Percentiles rank a stretch among this genome's conserved stretches.
Conservation (phyloP, 495 filamentous ascomycete genomes). For the Xylaria castorea region DNA sequence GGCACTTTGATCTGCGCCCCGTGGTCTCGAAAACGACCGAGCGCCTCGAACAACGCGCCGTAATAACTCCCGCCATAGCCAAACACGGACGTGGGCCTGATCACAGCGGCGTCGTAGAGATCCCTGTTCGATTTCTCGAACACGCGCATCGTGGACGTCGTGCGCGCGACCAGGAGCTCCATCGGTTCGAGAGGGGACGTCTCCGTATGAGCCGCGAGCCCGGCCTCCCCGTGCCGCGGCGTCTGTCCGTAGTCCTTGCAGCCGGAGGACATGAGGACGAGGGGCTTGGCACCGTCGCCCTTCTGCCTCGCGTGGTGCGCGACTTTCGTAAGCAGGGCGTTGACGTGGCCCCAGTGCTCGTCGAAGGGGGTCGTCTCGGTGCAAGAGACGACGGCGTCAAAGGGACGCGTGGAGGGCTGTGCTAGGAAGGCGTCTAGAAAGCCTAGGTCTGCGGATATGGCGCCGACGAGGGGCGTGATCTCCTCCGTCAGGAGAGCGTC, state of each 20-base stretch:
- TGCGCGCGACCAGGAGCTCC: conserved; percentile 27
- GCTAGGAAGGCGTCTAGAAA: conserved; percentile 28
- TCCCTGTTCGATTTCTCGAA: conserved; percentile 35
- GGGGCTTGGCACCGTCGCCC: conserved; percentile 36
- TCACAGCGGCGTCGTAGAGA: conserved; percentile 47
- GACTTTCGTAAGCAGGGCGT: conserved; percentile 34
- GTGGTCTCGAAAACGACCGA: conserved; percentile 19
- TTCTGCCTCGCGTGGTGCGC: conserved; percentile 24
- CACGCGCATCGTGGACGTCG: conserved; percentile 31
- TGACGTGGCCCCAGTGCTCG: conserved; percentile 40
- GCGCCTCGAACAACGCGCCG: conserved; percentile 39
- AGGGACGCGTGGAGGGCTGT: conserved; percentile 29
- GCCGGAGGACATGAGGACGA: conserved; percentile 50
- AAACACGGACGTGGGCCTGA: conserved; percentile 49
- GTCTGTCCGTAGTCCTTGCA: conserved; percentile 56
- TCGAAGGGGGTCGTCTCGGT: conserved; percentile 47
- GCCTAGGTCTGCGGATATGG: conserved; percentile 32
- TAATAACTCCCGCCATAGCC: conserved; percentile 50
- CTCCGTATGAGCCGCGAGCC: conserved; percentile 47
- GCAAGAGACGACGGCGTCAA: conserved; percentile 48
- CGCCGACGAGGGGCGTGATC: conserved; percentile 46
- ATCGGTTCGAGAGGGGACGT: conserved; percentile 39
- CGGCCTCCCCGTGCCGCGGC: conserved; percentile 35
- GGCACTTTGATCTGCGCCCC: conserved; percentile 36
- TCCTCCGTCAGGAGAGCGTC: conserved; percentile 39